Conservation (phyloP, 768 basidiomycete genomes). For the Serendipita indica region DNA sequence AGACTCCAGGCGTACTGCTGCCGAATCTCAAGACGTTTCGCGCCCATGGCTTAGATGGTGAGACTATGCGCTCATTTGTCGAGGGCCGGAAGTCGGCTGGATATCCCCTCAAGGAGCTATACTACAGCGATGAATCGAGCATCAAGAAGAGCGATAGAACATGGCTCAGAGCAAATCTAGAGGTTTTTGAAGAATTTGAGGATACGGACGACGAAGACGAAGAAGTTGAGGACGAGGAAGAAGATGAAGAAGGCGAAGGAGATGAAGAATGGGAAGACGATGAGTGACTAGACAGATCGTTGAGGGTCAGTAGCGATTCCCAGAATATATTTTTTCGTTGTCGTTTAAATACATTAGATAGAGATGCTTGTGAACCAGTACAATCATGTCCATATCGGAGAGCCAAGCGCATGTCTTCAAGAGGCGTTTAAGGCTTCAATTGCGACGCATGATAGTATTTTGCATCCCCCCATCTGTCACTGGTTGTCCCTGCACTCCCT, state of each 20-base stretch:
- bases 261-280: slow-evolving; percentile 15
- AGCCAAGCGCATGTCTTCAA: too few species aligned
- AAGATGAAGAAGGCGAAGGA: slow-evolving; percentile 13
- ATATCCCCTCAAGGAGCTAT: slow-evolving; percentile 31
- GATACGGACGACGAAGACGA: slow-evolving; percentile 16
- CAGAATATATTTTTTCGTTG: too few species aligned
- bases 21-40: slow-evolving; percentile 38
- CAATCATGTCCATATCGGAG: too few species aligned
- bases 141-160: slow-evolving; percentile 29
- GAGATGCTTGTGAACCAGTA: too few species aligned
- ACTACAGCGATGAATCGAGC: slow-evolving; percentile 32
- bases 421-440: too few species aligned
- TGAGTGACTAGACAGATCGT: too few species aligned
- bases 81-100: slow-evolving; percentile 28
- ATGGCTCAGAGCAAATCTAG: slow-evolving; percentile 39
- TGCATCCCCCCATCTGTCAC: neutral
- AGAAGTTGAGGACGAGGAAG: slow-evolving; percentile 11
- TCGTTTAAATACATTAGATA: too few species aligned
- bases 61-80: slow-evolving; percentile 32
- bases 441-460: too few species aligned
- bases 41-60: slow-evolving; percentile 31
- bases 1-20: slow-evolving; percentile 19
- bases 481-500: neutral
- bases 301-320: too few species aligned
- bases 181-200: slow-evolving; percentile 24